Conservation (phyloP, 805 yeast species). For the Naumovozyma castellii region DNA sequence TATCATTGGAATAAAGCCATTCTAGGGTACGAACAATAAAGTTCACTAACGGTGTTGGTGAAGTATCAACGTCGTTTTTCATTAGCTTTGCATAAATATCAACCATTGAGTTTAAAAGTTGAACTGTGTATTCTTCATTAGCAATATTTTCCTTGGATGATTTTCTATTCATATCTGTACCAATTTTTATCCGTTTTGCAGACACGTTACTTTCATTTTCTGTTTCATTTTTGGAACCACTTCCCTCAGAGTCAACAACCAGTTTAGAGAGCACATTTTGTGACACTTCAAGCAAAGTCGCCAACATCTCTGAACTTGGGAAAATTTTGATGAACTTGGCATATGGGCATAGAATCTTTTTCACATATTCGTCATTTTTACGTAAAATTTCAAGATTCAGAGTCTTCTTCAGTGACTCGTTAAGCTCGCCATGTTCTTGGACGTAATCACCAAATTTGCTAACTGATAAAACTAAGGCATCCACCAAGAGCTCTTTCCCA, state of each 20-base stretch:
- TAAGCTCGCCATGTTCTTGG: constrained; percentile 23
- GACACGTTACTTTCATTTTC: constrained; percentile 22
- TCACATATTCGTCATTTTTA: constrained; percentile 55
- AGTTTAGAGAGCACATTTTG: neutral
- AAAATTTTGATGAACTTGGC: constrained; percentile 28
- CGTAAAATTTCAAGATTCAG: constrained; percentile 55
- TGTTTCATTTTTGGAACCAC: constrained; percentile 6
- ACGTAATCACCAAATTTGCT: constrained; percentile 36
- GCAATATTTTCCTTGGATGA: constrained; percentile 36
- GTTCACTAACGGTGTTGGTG: constrained; percentile 12
- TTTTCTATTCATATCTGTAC: constrained; percentile 28
- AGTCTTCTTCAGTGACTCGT: constrained; percentile 34
- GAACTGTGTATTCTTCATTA: constrained; percentile 40
- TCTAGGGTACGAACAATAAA: constrained; percentile 27
- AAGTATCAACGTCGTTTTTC: constrained; percentile 9
- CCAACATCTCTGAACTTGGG: neutral
- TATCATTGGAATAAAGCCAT: constrained; percentile 23
- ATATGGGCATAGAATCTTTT: constrained; percentile 41
- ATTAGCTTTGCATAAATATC: constrained; percentile 24
- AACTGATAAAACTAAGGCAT: constrained; percentile 55
- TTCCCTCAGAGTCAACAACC: neutral
- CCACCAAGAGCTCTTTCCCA: constrained; percentile 72
- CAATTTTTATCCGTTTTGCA: constrained; percentile 17
- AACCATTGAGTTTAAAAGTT: constrained; percentile 31
- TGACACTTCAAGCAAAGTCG: neutral